Evolutionary conservation across 805 yeast genomes (phyloP).

Genomic region (Monosporozyma aerobia): DNA sequence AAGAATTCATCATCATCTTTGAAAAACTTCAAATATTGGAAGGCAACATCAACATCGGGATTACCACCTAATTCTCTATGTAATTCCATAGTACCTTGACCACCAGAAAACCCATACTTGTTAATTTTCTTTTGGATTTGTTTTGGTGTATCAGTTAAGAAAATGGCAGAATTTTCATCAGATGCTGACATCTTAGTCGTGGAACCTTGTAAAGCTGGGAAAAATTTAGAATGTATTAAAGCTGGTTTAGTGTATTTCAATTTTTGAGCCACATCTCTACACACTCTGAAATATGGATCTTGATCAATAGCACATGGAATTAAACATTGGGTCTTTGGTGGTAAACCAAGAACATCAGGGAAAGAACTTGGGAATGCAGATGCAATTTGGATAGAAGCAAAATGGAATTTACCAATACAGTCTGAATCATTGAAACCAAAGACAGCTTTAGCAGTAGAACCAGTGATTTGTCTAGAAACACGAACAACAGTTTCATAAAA

Average conservation of each 20-base stretch:
- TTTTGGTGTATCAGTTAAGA: slow-evolving; percentile 89
- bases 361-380: slow-evolving; percentile 93
- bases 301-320: slow-evolving; percentile 99
- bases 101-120: slow-evolving; percentile 95
- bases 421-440: slow-evolving; percentile 94
- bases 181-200: slow-evolving; percentile 95
- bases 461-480: slow-evolving; percentile 87
- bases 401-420: slow-evolving; percentile 88
- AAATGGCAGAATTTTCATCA: slow-evolving; percentile 82
- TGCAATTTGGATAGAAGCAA: slow-evolving; percentile 93
- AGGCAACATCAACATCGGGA: slow-evolving; percentile 93
- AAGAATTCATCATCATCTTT: slow-evolving; percentile 79
- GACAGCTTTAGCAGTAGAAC: slow-evolving; percentile 94
- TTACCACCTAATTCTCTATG: slow-evolving; percentile 88
- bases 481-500: slow-evolving; percentile 92
- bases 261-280: slow-evolving; percentile 95
- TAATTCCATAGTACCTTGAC: slow-evolving; percentile 77
- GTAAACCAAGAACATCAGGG: slow-evolving; percentile 83
- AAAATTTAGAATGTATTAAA: slow-evolving; percentile 85
- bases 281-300: slow-evolving; percentile 95
- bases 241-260: slow-evolving; percentile 86
- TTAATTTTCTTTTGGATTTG: slow-evolving; percentile 90
- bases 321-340: slow-evolving; percentile 86
- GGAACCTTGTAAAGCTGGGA: slow-evolving; percentile 97
- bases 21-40: slow-evolving; percentile 85